These are phyloP conservation scores for Populus pruinosa DNA, from an alignment of 345 rosid species.

Conservation along the genomic window DNA sequence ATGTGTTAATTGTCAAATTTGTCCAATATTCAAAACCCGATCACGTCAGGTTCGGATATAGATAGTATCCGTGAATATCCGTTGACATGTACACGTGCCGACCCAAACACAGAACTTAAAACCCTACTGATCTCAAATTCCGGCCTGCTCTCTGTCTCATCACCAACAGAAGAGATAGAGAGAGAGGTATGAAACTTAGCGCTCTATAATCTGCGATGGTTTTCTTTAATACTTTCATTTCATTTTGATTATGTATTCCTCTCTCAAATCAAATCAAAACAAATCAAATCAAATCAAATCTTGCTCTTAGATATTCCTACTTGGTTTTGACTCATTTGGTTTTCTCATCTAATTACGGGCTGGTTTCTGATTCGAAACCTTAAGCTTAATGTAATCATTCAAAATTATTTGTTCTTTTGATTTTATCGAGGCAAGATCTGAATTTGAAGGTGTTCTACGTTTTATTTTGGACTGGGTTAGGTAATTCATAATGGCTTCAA, in stretches of 20 bases:
- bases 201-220: not conserved
- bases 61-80: too few relatives aligned
- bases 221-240: not conserved
- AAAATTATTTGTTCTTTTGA: not conserved
- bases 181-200: not conserved
- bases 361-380: too few relatives aligned
- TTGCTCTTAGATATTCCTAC: too few relatives aligned
- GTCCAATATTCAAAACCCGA: too few relatives aligned
- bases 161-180: not conserved
- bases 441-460: not conserved
- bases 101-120: not conserved
- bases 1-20: too few relatives aligned
- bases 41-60: too few relatives aligned
- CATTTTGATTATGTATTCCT: too few relatives aligned
- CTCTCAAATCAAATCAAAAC: too few relatives aligned
- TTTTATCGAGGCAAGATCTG: not conserved
- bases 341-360: too few relatives aligned
- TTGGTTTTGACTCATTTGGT: too few relatives aligned
- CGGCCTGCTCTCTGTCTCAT: not conserved
- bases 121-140: not conserved
- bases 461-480: not conserved
- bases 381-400: not conserved
- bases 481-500: constrained; percentile 45
- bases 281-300: too few relatives aligned
- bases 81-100: not conserved